Conservation (phyloP, 306 rosid genomes). For the Quillaja saponaria region DNA sequence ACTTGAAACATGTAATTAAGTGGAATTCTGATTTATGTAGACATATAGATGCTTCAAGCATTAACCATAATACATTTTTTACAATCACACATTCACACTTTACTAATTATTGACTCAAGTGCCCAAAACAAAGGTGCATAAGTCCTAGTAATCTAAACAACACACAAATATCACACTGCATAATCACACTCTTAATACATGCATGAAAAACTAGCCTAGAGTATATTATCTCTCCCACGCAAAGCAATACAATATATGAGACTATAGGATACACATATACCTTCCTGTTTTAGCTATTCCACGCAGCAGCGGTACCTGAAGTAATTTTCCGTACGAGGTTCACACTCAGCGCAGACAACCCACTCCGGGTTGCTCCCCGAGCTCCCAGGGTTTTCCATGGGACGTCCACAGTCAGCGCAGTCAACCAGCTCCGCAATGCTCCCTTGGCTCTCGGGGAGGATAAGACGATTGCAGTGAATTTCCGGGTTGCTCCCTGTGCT, state of each 20-base stretch:
- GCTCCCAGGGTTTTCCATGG: slow-evolving; percentile 68
- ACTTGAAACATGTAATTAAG: too few relatives aligned
- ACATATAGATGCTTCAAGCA: too few relatives aligned
- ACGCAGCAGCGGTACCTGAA: slow-evolving; percentile 36
- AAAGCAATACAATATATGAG: not conserved
- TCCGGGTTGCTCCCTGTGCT: too few relatives aligned
- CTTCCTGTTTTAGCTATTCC: not conserved
- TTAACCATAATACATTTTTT: too few relatives aligned
- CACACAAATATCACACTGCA: not conserved
- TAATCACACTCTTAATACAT: too few relatives aligned
- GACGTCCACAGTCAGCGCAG: slow-evolving; percentile 82
- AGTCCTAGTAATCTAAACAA: slow-evolving; percentile 8
- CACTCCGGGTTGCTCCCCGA: slow-evolving; percentile 30
- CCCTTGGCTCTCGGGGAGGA: slow-evolving; percentile 49
- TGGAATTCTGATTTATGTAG: too few relatives aligned
- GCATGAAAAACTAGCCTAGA: too few relatives aligned
- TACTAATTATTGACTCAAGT: slow-evolving; percentile 17
- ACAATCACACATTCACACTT: slow-evolving; percentile 15
- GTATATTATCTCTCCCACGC: not conserved
- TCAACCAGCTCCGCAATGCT: slow-evolving; percentile 67
- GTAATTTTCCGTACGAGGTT: slow-evolving; percentile 27
- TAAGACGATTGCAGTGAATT: slow-evolving; percentile 30
- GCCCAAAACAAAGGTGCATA: slow-evolving; percentile 9
- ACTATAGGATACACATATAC: too few relatives aligned
- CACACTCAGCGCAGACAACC: slow-evolving; percentile 34